Evolutionary conservation across 1,284 basidiomycete species (phyloP), one percentile per base, ranked within the genome.

Genomic region (Farysia itapuensis): DNA sequence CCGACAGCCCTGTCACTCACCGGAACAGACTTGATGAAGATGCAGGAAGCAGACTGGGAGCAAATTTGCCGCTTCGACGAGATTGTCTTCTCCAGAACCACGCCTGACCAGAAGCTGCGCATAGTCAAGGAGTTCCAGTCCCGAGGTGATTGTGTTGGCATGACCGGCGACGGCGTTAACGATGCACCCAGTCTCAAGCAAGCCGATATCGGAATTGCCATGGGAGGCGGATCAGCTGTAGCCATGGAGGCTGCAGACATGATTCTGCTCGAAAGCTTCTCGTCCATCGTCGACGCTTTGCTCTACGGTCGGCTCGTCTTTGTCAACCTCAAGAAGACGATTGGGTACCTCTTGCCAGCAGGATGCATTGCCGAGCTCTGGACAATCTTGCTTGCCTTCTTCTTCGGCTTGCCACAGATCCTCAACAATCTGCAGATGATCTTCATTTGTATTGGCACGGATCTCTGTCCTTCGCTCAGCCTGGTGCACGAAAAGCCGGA

Each of bases 51-150:
- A 14, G 43, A 58, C 16, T 84, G 83, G 83, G 78, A 82, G 34
- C 74, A 77, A 41, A 78, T 82, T 16, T 81, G 80, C 34, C 69
- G 80, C 38, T 87, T 84, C 71, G 79, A 82, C 22, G 86, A 87
- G 70, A 81, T 87, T 44, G 85, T 87, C 7, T 88, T 88, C 52
- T 84, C 86, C 1, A 81, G 86, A 23, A 87, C 85, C 2, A 85
- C 84, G 0, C 86, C 86, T 0, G 84, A 87, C 69, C 75, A 77
- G 50, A 88, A 88, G 73, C 78, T 88, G 13, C 79, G 81, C 25
- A 87, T 88, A 49, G 86, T 87, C 47, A 82, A 82, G 44, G 81
- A 82, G 35, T 81, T 85, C 52, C 83, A 85, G 67, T 75, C 74
- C 14, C 78, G 82, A 4, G 81, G 81, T 33, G 81, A 81, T 39